phyloP scores from a whole-genome alignment of 23 red algal species.

The Chondrus crispus region DNA sequence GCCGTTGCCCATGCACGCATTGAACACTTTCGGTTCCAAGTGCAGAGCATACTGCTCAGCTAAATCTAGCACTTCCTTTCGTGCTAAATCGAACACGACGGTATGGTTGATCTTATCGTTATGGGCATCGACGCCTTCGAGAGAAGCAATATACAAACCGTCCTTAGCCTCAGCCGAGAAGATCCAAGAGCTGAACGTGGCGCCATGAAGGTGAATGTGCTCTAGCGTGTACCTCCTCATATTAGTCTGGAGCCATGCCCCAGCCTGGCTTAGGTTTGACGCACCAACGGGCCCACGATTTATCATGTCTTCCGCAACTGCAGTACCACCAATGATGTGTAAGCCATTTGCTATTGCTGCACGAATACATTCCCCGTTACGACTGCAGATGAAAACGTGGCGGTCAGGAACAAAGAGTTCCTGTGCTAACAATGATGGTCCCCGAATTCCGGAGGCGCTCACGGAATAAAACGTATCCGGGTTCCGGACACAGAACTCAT shows the following conservation, averaged over 20 bases:
- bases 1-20: not conserved
- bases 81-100: not conserved
- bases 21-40: not conserved
- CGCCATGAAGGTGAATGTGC: not conserved
- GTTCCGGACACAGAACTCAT: not conserved
- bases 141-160: not conserved
- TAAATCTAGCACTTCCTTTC: not conserved
- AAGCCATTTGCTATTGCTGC: too few species aligned
- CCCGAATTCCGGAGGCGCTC: not conserved
- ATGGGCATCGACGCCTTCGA: not conserved
- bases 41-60: not conserved
- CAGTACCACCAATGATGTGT: not conserved
- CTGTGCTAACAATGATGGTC: too few species aligned
- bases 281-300: not conserved
- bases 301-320: not conserved
- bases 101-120: not conserved
- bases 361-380: too few species aligned
- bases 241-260: not conserved
- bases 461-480: not conserved
- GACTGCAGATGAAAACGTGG: too few species aligned
- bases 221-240: not conserved
- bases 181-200: not conserved
- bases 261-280: not conserved
- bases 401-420: too few species aligned
- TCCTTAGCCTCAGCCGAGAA: not conserved